A percentile compares a stretch with the other conserved stretches of the same genome.
phyloP scores from a whole-genome alignment of 2,329 filamentous ascomycete species.

The Chrysoporthe cubensis region DNA sequence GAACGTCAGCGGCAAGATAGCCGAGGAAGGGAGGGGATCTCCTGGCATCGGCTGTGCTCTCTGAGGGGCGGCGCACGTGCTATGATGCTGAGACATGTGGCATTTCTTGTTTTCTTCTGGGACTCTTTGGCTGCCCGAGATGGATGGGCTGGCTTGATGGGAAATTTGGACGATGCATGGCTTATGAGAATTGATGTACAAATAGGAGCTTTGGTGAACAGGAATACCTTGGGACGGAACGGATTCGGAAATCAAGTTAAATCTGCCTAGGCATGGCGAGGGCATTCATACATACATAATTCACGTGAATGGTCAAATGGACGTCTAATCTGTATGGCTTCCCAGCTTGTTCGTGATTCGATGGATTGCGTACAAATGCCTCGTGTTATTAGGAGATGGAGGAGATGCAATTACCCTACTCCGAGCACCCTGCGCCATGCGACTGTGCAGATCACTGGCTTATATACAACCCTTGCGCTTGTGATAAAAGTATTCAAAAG shows the following conservation, averaged over 20 bases:
- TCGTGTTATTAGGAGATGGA: neutral
- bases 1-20: constrained; percentile 74
- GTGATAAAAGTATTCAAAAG: neutral
- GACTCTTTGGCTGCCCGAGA: neutral
- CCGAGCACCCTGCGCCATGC: neutral
- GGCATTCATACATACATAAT: constrained; percentile 2
- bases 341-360: neutral
- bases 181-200: neutral
- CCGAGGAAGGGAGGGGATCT: constrained; percentile 63
- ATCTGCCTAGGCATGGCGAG: neutral
- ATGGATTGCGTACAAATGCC: neutral
- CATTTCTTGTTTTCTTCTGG: neutral
- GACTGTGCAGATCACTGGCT: neutral
- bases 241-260: neutral
- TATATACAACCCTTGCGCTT: neutral
- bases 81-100: neutral
- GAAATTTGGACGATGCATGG: neutral
- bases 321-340: neutral
- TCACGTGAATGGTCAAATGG: neutral
- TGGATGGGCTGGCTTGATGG: neutral
- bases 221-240: constrained; percentile 9
- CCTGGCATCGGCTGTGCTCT: constrained; percentile 15
- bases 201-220: neutral
- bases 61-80: neutral
- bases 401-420: neutral